Conservation (phyloP, 495 filamentous ascomycete genomes). For the Penicillium antarcticum region DNA sequence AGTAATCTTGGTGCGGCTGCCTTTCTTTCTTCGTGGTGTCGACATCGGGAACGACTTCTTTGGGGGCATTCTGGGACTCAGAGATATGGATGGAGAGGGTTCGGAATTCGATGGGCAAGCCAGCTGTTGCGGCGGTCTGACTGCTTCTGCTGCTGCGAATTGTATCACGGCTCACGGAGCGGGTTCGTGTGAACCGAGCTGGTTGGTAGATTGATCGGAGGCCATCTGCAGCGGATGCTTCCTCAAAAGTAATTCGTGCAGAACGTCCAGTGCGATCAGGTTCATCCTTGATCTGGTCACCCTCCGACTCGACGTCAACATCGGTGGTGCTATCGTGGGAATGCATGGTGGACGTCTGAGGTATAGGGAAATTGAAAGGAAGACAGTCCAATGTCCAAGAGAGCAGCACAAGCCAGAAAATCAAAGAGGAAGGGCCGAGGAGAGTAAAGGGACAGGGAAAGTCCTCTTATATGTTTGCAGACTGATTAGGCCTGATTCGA, state of each 20-base stretch:
- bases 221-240: slow-evolving; percentile 12
- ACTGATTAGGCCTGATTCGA: too few species aligned
- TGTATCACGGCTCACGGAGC: slow-evolving; percentile 23
- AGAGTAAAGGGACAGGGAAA: background rate
- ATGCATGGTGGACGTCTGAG: slow-evolving; percentile 8
- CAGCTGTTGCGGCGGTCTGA: slow-evolving; percentile 12
- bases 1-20: slow-evolving; percentile 36
- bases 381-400: slow-evolving; percentile 14
- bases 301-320: slow-evolving; percentile 18
- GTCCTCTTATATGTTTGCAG: too few species aligned
- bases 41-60: slow-evolving; percentile 6
- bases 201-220: slow-evolving; percentile 22
- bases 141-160: slow-evolving; percentile 16
- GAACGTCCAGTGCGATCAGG: slow-evolving; percentile 11
- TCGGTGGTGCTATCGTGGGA: slow-evolving; percentile 9
- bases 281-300: slow-evolving; percentile 9
- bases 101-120: slow-evolving; percentile 44
- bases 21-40: slow-evolving; percentile 21
- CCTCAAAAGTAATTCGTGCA: slow-evolving; percentile 23
- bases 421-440: background rate
- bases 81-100: slow-evolving; percentile 46
- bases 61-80: slow-evolving; percentile 33
- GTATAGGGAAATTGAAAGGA: background rate
- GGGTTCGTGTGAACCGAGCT: slow-evolving; percentile 13
- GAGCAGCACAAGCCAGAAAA: slow-evolving; percentile 4